Evolutionary conservation across 2,329 filamentous ascomycete species (phyloP).

Genomic region (Escovopsis weberi): DNA sequence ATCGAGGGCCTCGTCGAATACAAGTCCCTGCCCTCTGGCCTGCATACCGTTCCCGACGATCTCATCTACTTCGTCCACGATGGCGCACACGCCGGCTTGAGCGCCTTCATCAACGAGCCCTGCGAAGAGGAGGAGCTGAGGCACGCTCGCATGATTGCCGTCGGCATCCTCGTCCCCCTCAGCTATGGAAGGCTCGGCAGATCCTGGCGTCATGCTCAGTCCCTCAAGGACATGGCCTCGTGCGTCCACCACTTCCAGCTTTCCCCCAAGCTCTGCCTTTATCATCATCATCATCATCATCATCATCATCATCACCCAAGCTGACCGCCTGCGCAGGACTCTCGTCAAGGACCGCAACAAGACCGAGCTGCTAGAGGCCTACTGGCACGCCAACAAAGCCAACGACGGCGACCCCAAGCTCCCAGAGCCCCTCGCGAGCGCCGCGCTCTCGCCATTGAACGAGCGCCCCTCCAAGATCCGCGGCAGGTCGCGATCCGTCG

Average conservation of each 20-base stretch:
- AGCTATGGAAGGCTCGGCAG: constrained; percentile 75
- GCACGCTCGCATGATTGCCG: constrained; percentile 84
- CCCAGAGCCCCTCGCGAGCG: constrained; percentile 19
- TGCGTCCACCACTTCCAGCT: constrained; percentile 22
- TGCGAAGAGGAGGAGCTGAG: constrained; percentile 63
- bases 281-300: background rate
- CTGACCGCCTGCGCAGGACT: constrained; percentile 24
- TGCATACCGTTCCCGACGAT: constrained; percentile 80
- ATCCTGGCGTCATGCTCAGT: constrained; percentile 75
- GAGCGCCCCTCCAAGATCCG: constrained; percentile 25
- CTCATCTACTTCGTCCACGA: constrained; percentile 89
- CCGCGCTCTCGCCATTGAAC: constrained; percentile 19
- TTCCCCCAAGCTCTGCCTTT: background rate
- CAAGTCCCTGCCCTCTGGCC: constrained; percentile 85
- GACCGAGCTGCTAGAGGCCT: constrained; percentile 54
- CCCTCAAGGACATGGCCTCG: constrained; percentile 59
- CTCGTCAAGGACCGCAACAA: constrained; percentile 52
- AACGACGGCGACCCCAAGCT: constrained; percentile 17
- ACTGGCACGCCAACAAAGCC: constrained; percentile 51
- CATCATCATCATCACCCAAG: background rate
- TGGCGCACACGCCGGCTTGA: constrained; percentile 66
- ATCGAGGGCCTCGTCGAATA: constrained; percentile 87
- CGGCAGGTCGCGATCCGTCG: constrained; percentile 42
- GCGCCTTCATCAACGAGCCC: constrained; percentile 76
- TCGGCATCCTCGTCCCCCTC: constrained; percentile 75